A percentile compares a stretch with the other conserved stretches of the same genome.
These are phyloP conservation scores for Pseudogymnoascus sp. DNA, from an alignment of 2,329 filamentous ascomycete species.

Conservation along the genomic window DNA sequence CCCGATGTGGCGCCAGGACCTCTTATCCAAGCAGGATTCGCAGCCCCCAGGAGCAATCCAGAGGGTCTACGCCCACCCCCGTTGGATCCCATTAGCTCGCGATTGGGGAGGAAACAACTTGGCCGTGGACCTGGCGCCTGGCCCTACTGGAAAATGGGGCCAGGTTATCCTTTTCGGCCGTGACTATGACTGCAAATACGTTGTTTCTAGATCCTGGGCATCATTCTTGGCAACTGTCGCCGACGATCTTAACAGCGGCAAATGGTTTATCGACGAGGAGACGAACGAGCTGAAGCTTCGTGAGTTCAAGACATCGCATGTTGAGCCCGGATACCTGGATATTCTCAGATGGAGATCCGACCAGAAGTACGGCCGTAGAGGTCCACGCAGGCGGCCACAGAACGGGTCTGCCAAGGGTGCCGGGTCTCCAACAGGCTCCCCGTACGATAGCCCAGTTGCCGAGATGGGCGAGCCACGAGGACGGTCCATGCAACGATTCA, in stretches of 20 bases:
- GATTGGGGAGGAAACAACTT: conserved; percentile 99
- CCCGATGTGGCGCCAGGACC: conserved; percentile 73
- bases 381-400: conserved; percentile 39
- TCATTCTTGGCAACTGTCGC: conserved; percentile 78
- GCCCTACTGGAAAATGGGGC: conserved; percentile 84
- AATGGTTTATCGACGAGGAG: conserved; percentile 90
- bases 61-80: conserved; percentile 85
- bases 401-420: conserved; percentile 27
- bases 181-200: conserved; percentile 98
- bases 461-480: conserved; percentile 57
- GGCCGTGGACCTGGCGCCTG: conserved; percentile 85
- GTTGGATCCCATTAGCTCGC: conserved; percentile 91
- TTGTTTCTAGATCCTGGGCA: conserved; percentile 86
- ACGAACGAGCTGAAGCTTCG: conserved; percentile 82
- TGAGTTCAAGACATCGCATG: conserved; percentile 80
- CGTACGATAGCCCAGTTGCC: conserved; percentile 58
- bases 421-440: conserved; percentile 43
- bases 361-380: conserved; percentile 72
- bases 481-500: conserved; percentile 62
- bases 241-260: conserved; percentile 82
- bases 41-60: conserved; percentile 81
- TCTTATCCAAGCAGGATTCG: conserved; percentile 76
- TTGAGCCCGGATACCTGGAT: conserved; percentile 89
- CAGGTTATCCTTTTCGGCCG: conserved; percentile 95
- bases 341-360: conserved; percentile 93